These are phyloP conservation scores for Plasmodium vinckei DNA, from an alignment of 169 alveolate species.

Conservation along the genomic window DNA sequence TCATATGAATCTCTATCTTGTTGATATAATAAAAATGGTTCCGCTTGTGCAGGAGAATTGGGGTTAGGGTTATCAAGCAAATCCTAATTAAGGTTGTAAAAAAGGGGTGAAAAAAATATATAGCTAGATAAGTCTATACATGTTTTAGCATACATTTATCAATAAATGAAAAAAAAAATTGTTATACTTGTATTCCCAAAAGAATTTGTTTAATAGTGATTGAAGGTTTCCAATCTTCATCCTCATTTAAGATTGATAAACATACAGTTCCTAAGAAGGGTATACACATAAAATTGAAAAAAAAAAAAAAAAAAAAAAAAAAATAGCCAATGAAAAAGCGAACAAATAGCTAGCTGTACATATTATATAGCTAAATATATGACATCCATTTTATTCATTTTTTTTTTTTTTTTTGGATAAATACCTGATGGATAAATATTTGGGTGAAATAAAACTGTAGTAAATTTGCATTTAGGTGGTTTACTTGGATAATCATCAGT, in stretches of 20 bases:
- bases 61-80: slow-evolving; percentile 97
- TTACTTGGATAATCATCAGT: slow-evolving; percentile 99
- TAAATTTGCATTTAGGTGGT: slow-evolving; percentile 99
- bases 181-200: slow-evolving; percentile 95
- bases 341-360: too few species aligned
- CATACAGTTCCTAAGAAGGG: slow-evolving; percentile 92
- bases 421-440: slow-evolving; percentile 97
- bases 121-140: not conserved
- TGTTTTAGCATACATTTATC: not conserved
- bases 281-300: not conserved
- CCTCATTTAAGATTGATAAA: slow-evolving; percentile 98
- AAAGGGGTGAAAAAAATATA: not conserved
- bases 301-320: not conserved
- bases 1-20: slow-evolving; percentile 94
- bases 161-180: not conserved
- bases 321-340: not conserved
- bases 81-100: slow-evolving; percentile 85
- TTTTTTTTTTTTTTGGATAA: not conserved
- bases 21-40: slow-evolving; percentile 94
- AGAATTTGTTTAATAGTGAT: slow-evolving; percentile 97
- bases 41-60: slow-evolving; percentile 98
- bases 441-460: slow-evolving; percentile 98
- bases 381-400: not conserved
- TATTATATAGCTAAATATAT: too few species aligned
- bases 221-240: slow-evolving; percentile 99